Evolutionary conservation across 805 yeast species (phyloP), one percentile per base, ranked within the genome.

Genomic region (Blastobotrys parvus): DNA sequence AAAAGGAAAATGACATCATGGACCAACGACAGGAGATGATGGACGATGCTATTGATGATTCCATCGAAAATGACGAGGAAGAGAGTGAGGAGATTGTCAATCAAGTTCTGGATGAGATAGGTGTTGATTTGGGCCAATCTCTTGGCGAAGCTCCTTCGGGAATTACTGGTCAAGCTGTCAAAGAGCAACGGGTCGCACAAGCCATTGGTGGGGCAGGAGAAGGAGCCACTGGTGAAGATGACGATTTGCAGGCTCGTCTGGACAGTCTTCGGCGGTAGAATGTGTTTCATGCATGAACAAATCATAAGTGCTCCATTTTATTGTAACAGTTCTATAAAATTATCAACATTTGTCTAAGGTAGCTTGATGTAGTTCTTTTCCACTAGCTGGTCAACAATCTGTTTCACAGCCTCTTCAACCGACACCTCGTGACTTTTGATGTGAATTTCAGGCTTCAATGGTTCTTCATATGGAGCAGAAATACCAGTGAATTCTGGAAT

Each of bases 1-100:
- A 92, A 57, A 79, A 77, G 56, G 95, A 90, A 58, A 86, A 84
- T 63, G 98, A 94, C 59, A 68, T 94, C 54, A 92, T 92, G 97
- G 97, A 90, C 62, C 98, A 92, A 66, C 81, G 95, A 57, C 97
- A 94, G 63, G 99, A 94, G 61, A 86, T 94, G 77, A 92, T 92
- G 83, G 98, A 92, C 60, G 98, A 92, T 60, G 94, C 96, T 16
- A 82, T 92, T 55, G 99, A 92, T 59, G 96, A 90, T 61, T 84
- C 92, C 16, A 87, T 92, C 92, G 95, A 82, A 42, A 87, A 81
- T 56, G 97, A 86, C 55, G 78, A 85, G 45, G 63, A 59, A 20
- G 95, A 89, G 61, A 82, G 83, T 3, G 96, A 89, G 57, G 95
- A 88, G 56, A 82, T 89, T 41, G 92, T 94, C 39, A 78, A 80